Base-by-base conservation (phyloP, 2,329 filamentous ascomycete species). In the Mariannaea sp. region DNA sequence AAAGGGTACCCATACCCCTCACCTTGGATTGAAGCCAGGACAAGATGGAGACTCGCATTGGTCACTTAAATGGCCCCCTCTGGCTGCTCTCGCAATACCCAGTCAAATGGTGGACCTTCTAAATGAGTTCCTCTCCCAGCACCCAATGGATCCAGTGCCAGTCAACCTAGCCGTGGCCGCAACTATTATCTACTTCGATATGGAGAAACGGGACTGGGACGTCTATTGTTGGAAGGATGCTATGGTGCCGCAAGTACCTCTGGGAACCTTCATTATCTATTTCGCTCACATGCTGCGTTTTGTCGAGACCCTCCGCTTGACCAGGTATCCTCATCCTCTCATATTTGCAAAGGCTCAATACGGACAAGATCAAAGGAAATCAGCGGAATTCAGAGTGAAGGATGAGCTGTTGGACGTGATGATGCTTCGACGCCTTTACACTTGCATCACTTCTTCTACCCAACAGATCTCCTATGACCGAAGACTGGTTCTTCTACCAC, bases 161-260 rank as follows among this genome's bases (percentile, higher is more conserved):
- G 27, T 47, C n/a, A 47, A 47, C 44, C 5, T 47, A 6, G 44
- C 35, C 22, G 33, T 47, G 10, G 44, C 44, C 14, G 10, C 44
- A 3, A 47, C 33, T 1, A 47, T 47, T 14, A 47, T 47, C 7
- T 47, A 47, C 16, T 47, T 47, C 8, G 33, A 47, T n/a, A 39
- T 47, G 32, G 42, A 45, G 24, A 30, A 29, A 3, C 24, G 44
- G 8, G 14, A 29, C 7, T 36, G 19, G 30, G 19, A 45, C 35
- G 7, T 5, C 1, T 45, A 45, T 13, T 16, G n/a, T 8, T 10
- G 17, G 6, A 24, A 29, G 3, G 30, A 35, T 3, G n/a, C 19
- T 5, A 10, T 35, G 1, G 13, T 33, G 3, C 2, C 6, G 4
- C 16, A 5, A 4, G 13, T 47, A 2, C n/a, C 24, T 8, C 9